Evolutionary conservation across 768 basidiomycete genomes (phyloP).

Genomic region (Gelatoporia subvermispora): DNA sequence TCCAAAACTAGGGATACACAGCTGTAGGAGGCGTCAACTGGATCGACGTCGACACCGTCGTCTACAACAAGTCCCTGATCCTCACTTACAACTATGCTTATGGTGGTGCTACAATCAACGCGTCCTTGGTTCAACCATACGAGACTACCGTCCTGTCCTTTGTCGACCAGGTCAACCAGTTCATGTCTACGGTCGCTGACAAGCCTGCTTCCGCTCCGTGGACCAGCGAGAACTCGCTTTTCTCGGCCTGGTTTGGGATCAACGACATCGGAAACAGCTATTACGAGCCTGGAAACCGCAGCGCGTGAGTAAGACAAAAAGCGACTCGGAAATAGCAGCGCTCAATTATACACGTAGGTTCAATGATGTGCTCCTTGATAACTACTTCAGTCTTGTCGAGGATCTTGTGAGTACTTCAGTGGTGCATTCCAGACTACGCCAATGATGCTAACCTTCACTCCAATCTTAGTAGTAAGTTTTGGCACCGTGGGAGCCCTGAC

Average conservation of each 20-base stretch:
- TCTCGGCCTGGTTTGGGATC: constrained; percentile 69
- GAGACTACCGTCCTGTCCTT: constrained; percentile 46
- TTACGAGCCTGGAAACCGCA: constrained; percentile 39
- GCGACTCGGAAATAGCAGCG: constrained; percentile 4
- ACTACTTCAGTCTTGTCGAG: constrained; percentile 46
- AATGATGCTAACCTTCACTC: neutral
- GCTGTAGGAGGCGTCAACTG: constrained; percentile 55
- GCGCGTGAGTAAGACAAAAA: constrained; percentile 34
- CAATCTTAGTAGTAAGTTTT: neutral
- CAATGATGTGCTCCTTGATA: constrained; percentile 41
- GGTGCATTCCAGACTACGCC: neutral
- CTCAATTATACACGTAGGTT: constrained; percentile 30
- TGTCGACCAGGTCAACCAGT: constrained; percentile 59
- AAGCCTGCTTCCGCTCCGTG: constrained; percentile 51
- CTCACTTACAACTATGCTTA: constrained; percentile 65
- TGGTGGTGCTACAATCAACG: constrained; percentile 63
- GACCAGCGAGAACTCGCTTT: constrained; percentile 52
- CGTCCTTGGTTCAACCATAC: constrained; percentile 50
- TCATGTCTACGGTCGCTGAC: constrained; percentile 39
- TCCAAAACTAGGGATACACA: constrained; percentile 34
- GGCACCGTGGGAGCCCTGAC: constrained; percentile 10
- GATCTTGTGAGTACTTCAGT: constrained; percentile 34
- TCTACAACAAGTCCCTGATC: constrained; percentile 48
- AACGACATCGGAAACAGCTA: constrained; percentile 64
- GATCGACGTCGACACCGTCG: constrained; percentile 49